Base-by-base conservation (phyloP, 2,329 filamentous ascomycete genomes). In the Fusarium sp. region DNA sequence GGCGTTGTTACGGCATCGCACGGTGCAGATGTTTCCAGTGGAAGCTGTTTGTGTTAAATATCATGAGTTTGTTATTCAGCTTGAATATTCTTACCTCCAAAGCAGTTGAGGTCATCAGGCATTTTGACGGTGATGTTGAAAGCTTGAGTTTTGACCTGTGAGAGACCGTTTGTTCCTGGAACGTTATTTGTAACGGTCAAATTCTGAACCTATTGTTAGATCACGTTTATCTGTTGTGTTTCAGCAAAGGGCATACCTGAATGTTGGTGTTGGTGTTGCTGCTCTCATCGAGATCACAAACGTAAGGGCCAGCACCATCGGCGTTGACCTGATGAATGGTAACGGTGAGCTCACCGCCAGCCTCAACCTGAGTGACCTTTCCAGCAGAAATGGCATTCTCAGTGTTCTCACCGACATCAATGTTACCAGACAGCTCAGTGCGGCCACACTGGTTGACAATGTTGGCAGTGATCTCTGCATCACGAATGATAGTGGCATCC, bases 291-390 rank as follows among this genome's bases (percentile, higher is more conserved):
- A 89, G 76, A 69, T 88, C 87, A 63, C 88, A 90, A 4, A 80
- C 74, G 70, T 86, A 90, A 4, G 88, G 88, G 0, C 87, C 90
- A 66, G 88, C 90, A 64, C 90, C 90, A 73, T 92, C 90, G 41
- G 84, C 84, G 80, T 92, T 92, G 79, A 92, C 89, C 79, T 92
- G 90, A 81, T 91, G 90, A 15, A 92, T 83, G 4, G 89, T 91
- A 85, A 92, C 91, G 2, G 64, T 82, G 35, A 89, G 42, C 42
- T 81, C 67, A 41, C 80, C 81, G 35, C 87, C 87, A 4, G 81
- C 72, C 69, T 83, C 77, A 59, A 89, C 87, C 62, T 85, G 80
- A 4, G 88, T 89, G 8, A 90, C 85, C 8, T 80, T 76, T 3
- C 74, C 70, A 9, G 83, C 83, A 10, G 83, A 79, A 5, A 89